Evolutionary conservation across 2,329 filamentous ascomycete genomes (phyloP), one percentile per base, ranked within the genome.

Genomic region (Paramyrothecium roridum): DNA sequence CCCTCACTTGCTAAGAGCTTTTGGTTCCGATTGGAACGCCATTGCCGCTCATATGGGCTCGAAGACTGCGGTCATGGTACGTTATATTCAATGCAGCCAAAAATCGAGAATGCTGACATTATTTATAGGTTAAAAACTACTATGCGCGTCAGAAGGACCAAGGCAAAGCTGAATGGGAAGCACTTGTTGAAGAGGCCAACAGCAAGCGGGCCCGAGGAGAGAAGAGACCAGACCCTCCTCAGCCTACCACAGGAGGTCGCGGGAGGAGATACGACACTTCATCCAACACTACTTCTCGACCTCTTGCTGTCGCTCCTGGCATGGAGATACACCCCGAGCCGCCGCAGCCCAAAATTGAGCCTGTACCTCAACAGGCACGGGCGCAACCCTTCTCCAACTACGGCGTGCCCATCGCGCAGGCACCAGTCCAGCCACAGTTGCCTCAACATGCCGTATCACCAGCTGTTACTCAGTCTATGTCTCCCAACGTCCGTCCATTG

Each of bases 61-160:
- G 4, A 93, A 93, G 73, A 93, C 90, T 19, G 82, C 88, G 54
- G 89, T 89, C n/a, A 95, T 95, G 90, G 90, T 90, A 78, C 70
- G 80, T 67, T 62, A 53, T 51, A 48, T 50, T 49, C 47, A 54
- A n/a, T 34, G 37, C 19, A 6, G 33, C 50, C 19, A 7, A 30
- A 43, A 7, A 8, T 12, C 11, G 16, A 51, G 11, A 37, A 20
- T 52, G 23, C 58, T 65, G 54, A 65, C 45, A 47, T 26, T 16
- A 8, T 37, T 49, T 55, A 61, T 64, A 87, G 84, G 85, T 88
- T 22, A 87, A 88, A 64, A 89, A 89, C 63, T 88, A 86, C 64
- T 89, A 83, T 61, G 77, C 81, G 22, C 80, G 86, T 4, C 82
- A 86, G 63, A 83, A 85, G 64, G 85, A 87, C 60, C 77, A 80